Conservation (phyloP, 148 eudicot genomes). For the Silene conica region DNA sequence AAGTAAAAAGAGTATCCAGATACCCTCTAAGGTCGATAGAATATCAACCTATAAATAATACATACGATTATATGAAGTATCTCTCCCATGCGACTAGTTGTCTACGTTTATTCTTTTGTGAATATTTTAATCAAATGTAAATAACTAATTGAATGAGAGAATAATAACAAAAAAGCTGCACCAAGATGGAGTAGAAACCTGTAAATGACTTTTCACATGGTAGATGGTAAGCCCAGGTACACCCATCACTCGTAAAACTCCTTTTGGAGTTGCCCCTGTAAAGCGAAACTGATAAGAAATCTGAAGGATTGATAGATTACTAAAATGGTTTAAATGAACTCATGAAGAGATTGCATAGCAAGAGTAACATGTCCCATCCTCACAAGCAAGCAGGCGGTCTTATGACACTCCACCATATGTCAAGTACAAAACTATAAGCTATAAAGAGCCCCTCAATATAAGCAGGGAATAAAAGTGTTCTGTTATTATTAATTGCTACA, state of each 20-base stretch:
- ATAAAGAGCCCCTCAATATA: not conserved
- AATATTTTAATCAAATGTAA: no score
- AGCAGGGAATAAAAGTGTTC: not conserved
- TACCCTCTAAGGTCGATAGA: not conserved
- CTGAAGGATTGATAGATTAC: not conserved
- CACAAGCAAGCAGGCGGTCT: not conserved
- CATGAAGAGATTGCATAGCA: not conserved
- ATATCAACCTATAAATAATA: not conserved
- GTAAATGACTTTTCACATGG: conserved; percentile 82
- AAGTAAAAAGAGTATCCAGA: not conserved
- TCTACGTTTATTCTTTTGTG: no score
- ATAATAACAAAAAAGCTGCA: not conserved
- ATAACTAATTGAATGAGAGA: not conserved
- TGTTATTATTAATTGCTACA: not conserved
- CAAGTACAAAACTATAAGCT: not conserved
- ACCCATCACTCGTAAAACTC: conserved; percentile 76
- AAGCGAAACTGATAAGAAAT: conserved; percentile 16
- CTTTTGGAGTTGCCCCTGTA: conserved; percentile 76
- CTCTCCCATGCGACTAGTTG: not conserved
- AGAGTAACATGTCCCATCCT: not conserved
- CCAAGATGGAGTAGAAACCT: conserved; percentile 32
- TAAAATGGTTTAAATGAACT: not conserved
- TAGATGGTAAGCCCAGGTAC: conserved; percentile 73
- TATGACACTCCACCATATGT: not conserved
- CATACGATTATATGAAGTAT: not conserved